Evolutionary conservation across 164 flowering plant species (phyloP).

Genomic region (Akebia trifoliata): DNA sequence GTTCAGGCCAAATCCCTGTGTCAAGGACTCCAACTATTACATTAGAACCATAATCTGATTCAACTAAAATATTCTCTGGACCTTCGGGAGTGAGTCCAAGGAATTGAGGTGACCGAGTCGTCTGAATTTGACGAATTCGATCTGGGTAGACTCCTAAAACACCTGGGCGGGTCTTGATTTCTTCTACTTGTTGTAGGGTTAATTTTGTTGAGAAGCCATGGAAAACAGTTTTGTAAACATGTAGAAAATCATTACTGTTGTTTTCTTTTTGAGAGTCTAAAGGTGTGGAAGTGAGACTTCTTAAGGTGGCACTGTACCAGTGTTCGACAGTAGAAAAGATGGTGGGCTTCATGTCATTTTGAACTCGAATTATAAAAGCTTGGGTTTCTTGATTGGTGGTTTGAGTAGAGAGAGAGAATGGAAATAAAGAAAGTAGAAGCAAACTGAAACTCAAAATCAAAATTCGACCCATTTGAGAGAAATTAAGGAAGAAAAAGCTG

Average conservation of each 20-base stretch:
- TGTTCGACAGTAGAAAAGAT: constrained; percentile 29
- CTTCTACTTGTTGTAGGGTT: constrained; percentile 24
- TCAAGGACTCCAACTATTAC: constrained; percentile 49
- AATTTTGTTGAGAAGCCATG: constrained; percentile 49
- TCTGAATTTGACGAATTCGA: constrained; percentile 30
- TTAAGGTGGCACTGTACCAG: constrained; percentile 42
- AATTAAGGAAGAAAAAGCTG: too few relatives aligned
- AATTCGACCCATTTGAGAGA: too few relatives aligned
- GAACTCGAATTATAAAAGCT: constrained; percentile 39
- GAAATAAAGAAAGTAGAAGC: neutral
- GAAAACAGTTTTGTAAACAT: constrained; percentile 44
- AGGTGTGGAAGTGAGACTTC: neutral
- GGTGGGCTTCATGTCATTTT: constrained; percentile 40
- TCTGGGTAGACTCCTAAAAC: constrained; percentile 37
- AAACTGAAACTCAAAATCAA: too few relatives aligned
- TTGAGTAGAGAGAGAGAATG: constrained; percentile 1
- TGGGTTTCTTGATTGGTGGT: too few relatives aligned
- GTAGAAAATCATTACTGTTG: constrained; percentile 22
- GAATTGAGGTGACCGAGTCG: constrained; percentile 44
- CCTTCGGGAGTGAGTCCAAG: constrained; percentile 28
- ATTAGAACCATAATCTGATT: constrained; percentile 43
- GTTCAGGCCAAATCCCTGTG: constrained; percentile 57
- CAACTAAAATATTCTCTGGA: too few relatives aligned
- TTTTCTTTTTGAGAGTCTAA: neutral
- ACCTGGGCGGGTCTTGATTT: constrained; percentile 19